Evolutionary conservation across 768 basidiomycete species (phyloP).

Genomic region (Phylloporus rhodoxanthus): DNA sequence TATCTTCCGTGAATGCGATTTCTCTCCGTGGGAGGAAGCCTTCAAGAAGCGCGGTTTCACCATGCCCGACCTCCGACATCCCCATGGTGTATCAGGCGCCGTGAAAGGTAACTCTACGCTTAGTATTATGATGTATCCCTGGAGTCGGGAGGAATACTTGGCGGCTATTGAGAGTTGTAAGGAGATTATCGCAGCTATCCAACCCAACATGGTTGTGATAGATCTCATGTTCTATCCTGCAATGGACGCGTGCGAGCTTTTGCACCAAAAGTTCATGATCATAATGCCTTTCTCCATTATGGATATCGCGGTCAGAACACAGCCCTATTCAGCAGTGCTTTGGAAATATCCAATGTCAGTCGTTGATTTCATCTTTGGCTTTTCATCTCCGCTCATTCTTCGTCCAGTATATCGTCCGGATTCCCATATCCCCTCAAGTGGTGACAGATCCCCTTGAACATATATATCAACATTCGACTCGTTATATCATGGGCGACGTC

Average conservation of each 20-base stretch:
- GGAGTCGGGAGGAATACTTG: conserved; percentile 7
- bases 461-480: conserved; percentile 4
- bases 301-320: background rate
- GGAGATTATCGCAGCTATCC: conserved; percentile 1
- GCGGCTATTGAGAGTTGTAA: background rate
- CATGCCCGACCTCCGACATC: background rate
- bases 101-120: background rate
- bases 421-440: conserved; percentile 13
- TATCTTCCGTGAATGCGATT: conserved; percentile 2
- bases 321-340: background rate
- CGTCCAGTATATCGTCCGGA: conserved; percentile 4
- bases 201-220: background rate
- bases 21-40: background rate
- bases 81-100: conserved; percentile 3
- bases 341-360: conserved; percentile 11
- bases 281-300: no score
- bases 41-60: background rate
- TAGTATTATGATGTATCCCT: background rate
- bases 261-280: background rate
- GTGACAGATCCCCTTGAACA: conserved; percentile 12
- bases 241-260: conserved; percentile 4
- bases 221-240: background rate
- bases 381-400: background rate
- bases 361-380: background rate
- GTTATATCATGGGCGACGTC: background rate